These are phyloP conservation scores for Coemansia sp. DNA, from an alignment of 192 early-diverging fungal genomes.

Conservation along the genomic window DNA sequence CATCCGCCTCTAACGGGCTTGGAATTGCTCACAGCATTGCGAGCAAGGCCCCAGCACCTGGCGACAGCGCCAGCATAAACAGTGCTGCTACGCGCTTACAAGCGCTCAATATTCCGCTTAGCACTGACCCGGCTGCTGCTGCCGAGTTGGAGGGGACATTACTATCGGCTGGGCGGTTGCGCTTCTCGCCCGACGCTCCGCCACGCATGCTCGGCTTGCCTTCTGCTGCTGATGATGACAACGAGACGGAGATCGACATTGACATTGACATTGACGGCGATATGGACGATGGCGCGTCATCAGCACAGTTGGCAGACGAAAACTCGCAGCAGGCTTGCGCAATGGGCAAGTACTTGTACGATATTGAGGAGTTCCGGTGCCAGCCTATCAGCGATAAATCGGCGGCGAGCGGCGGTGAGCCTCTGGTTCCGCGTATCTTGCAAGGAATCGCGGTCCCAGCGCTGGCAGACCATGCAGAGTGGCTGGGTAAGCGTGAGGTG, in stretches of 20 bases:
- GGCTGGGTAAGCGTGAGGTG: constrained; percentile 58
- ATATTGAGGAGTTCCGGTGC: constrained; percentile 43
- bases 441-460: constrained; percentile 39
- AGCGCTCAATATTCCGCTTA: not conserved
- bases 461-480: constrained; percentile 50
- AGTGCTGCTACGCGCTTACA: constrained; percentile 9
- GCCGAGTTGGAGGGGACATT: constrained; percentile 10
- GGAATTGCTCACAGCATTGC: constrained; percentile 5
- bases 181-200: constrained; percentile 36
- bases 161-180: constrained; percentile 14
- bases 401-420: constrained; percentile 16
- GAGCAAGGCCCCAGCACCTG: not conserved
- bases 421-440: constrained; percentile 26
- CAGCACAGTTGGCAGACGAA: constrained; percentile 16
- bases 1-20: not conserved
- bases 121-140: constrained; percentile 5
- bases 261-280: not conserved
- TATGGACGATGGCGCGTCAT: not conserved
- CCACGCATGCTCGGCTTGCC: not conserved
- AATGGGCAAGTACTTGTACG: constrained; percentile 53
- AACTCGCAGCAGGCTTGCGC: constrained; percentile 40
- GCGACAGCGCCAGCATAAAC: not conserved
- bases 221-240: constrained; percentile 8
- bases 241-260: not conserved
- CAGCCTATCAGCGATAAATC: constrained; percentile 7